A percentile compares a stretch with the other conserved stretches of the same genome.
These are phyloP conservation scores for Globisporangium cylindrosporum DNA, from an alignment of 352 stramenopile genomes.

Conservation along the genomic window DNA sequence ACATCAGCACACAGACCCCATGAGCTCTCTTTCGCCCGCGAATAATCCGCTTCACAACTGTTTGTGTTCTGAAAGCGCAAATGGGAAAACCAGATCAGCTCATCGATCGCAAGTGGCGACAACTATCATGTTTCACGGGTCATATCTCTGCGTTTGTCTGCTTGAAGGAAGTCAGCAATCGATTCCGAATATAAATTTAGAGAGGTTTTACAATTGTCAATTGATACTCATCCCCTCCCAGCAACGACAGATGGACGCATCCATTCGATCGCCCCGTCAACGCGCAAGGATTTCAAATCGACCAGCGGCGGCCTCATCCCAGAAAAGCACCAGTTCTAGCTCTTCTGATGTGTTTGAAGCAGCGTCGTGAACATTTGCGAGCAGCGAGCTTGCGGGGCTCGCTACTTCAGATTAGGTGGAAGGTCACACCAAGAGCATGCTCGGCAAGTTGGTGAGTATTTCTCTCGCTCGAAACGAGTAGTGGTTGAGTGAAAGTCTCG, in stretches of 20 bases:
- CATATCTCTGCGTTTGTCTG: not conserved
- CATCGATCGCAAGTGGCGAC: not conserved
- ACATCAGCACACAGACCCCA: not conserved
- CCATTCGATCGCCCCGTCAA: not conserved
- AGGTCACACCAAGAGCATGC: too few species aligned
- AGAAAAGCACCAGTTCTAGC: not conserved
- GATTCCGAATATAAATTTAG: not conserved
- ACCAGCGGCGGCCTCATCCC: not conserved
- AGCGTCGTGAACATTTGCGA: too few species aligned
- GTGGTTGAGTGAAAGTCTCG: not conserved
- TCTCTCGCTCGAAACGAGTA: not conserved
- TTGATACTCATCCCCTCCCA: not conserved
- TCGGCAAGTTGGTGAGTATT: too few species aligned
- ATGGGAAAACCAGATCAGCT: conserved; percentile 9
- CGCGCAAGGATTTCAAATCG: not conserved
- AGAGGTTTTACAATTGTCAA: not conserved
- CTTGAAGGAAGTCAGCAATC: not conserved
- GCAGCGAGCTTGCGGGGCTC: too few species aligned
- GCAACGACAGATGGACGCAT: not conserved
- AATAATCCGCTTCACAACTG: not conserved
- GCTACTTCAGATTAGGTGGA: too few species aligned
- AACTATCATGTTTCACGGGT: conserved; percentile 5
- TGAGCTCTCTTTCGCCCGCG: not conserved
- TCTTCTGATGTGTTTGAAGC: too few species aligned
- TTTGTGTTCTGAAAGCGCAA: not conserved